Evolutionary conservation across 139 green algal species (phyloP).

Genomic region (Haematococcus sp.): DNA sequence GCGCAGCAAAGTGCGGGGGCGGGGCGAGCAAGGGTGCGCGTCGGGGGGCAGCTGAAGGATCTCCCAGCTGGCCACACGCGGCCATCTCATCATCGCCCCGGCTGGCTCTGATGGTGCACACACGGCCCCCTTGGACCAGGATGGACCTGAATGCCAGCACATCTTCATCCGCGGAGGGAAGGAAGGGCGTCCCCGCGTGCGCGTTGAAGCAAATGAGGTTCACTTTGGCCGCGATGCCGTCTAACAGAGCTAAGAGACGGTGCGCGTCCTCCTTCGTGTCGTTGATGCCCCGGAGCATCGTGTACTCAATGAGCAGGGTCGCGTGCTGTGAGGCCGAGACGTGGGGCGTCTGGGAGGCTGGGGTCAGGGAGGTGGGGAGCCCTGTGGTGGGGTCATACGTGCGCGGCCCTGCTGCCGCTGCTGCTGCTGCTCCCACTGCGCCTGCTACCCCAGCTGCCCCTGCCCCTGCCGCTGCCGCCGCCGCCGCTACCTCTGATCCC

Average conservation of each 20-base stretch:
- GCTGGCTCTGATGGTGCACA: constrained; percentile 75
- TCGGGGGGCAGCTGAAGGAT: neutral
- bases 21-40: constrained; percentile 23
- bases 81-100: constrained; percentile 83
- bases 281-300: constrained; percentile 86
- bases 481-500: neutral
- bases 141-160: constrained; percentile 61
- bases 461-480: neutral
- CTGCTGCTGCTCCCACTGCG: neutral
- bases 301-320: constrained; percentile 88
- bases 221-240: constrained; percentile 41
- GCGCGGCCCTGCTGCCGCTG: neutral
- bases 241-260: neutral
- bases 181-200: constrained; percentile 64
- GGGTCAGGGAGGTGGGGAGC: too few relatives aligned
- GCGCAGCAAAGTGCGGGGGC: constrained; percentile 17
- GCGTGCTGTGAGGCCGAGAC: constrained; percentile 1
- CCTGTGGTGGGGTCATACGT: neutral
- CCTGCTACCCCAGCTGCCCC: neutral
- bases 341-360: neutral
- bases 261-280: constrained; percentile 77
- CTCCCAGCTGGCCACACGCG: constrained; percentile 84
- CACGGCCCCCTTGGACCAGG: constrained; percentile 47
- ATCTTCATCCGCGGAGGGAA: constrained; percentile 27
- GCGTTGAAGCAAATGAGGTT: constrained; percentile 82